phyloP scores from a whole-genome alignment of 345 rosid species.

The Brassica incana region DNA sequence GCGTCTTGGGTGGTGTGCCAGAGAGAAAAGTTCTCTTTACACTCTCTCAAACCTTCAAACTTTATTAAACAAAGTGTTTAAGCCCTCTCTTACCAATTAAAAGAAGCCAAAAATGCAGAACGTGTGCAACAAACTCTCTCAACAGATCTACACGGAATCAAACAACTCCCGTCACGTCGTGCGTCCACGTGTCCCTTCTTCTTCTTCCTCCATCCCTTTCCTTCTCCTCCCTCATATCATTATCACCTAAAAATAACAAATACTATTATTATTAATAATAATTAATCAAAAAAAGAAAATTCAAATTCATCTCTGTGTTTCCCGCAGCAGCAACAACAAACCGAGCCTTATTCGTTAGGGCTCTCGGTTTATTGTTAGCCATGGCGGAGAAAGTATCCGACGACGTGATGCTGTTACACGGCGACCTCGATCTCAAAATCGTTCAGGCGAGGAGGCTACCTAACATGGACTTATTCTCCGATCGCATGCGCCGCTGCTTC shows the following conservation, averaged over 20 bases:
- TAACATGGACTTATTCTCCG: slow-evolving; percentile 66
- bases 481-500: slow-evolving; percentile 49
- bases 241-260: slow-evolving; percentile 19
- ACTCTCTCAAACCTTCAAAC: too few species aligned
- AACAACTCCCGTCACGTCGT: slow-evolving; percentile 17
- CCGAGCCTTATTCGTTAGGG: slow-evolving; percentile 36
- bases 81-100: neutral
- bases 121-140: slow-evolving; percentile 16
- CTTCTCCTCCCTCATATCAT: slow-evolving; percentile 31
- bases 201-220: slow-evolving; percentile 6
- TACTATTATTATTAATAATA: neutral
- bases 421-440: slow-evolving; percentile 73
- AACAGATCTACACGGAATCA: slow-evolving; percentile 20
- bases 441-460: slow-evolving; percentile 62
- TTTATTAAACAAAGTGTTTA: neutral
- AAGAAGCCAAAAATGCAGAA: neutral
- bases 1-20: too few species aligned
- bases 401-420: slow-evolving; percentile 53
- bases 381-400: slow-evolving; percentile 43
- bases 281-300: neutral
- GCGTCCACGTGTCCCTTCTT: slow-evolving; percentile 35
- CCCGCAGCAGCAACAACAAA: slow-evolving; percentile 30
- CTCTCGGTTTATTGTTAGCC: slow-evolving; percentile 37
- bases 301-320: slow-evolving; percentile 10
- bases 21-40: too few species aligned